Base-by-base conservation (phyloP, 2,329 filamentous ascomycete genomes). In the Fusarium sp. region DNA sequence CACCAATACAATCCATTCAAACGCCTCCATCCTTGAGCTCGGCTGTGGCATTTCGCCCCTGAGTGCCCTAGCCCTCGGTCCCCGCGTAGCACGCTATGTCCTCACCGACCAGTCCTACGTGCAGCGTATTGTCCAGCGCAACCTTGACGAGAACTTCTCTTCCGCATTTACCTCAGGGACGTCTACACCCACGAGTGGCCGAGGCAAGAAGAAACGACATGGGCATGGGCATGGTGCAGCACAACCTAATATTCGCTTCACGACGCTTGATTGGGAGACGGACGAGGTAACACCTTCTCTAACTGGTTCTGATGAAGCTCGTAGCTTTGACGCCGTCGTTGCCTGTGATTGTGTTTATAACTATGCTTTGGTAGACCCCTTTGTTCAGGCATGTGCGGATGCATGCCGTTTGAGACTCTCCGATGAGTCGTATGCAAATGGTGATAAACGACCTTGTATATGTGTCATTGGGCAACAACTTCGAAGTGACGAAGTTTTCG, bases 341-440 rank as follows among this genome's bases (percentile, higher is more conserved):
- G 94, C 94, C 7, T 97, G 94, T 78, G 96, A 99, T 80, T 98
- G 95, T 80, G 92, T 99, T 73, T 99, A 97, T 84, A 99, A 98
- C 81, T 93, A 97, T 72, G 89, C 92, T 5, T 87, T 98, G 6
- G 89, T 98, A 27, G 84, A 88, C 45, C 94, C 95, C 0, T 88
- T 98, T 52, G 92, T 96, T n/a, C 88, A 91, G 75, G 92, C 93
- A 1, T 97, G 93, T 78, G 89, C 85, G 9, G 92, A 97, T 69
- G 86, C 90, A 27, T 97, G 94, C 80, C 83, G 83, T 13, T 80
- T 95, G 18, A 85, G 90, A 37, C 58, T 35, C 30, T 52, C 48
- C 5, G 70, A 56, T 45, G 48, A 70, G 35, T 27, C 35, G 52
- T 70, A 48, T 54, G 70, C 75, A 2, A 54, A 64, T 37, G 48